Evolutionary conservation across 2,329 filamentous ascomycete genomes (phyloP), one percentile per base, ranked within the genome.

Genomic region (Clarireedia hainanense): DNA sequence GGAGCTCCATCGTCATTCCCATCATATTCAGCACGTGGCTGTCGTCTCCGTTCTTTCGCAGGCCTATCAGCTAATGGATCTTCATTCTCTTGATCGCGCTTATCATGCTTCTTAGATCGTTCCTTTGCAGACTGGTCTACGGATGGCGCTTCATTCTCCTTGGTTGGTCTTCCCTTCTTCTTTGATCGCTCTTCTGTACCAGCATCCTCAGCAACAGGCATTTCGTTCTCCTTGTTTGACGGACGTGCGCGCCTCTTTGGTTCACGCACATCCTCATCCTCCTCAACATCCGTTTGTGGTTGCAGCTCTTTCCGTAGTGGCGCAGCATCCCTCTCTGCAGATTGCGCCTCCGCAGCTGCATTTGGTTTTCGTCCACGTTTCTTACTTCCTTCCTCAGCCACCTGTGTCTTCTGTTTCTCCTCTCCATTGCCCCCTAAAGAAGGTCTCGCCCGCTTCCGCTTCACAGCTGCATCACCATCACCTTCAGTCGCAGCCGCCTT

Each of bases 231-330:
- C 17, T 9, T 40, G 14, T 36, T 14, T 45, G 52, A 42, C 26
- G 30, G 20, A 24, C 40, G 26, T 56, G 40, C 26, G 23, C 39
- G 20, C 36, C 10, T 47, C 26, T 27, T 47, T 15, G 46, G 14
- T 50, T 49, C 26, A 6, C 10, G 20, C 17, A 36, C 34, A 20
- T 14, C 23, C 20, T 6, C 20, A 27, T 37, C 10, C 23, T 55
- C 27, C 46, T 50, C 51, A 14, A n/a, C 27, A 15, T 56, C 39
- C 20, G 26, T 26, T 17, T 39, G 23, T 7, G 47, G 3, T 36
- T 24, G 26, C 40, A 55, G 30, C 23, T 57, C 53, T 46, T 56
- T 56, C 48, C 43, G 49, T 17, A 51, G 36, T 15, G 45, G n/a
- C 7, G 45, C 47, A 36, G 37, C 5, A 24, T 24, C 14, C 26